Evolutionary conservation across 495 filamentous ascomycete genomes (phyloP).

Genomic region (Xylaria scruposa): DNA sequence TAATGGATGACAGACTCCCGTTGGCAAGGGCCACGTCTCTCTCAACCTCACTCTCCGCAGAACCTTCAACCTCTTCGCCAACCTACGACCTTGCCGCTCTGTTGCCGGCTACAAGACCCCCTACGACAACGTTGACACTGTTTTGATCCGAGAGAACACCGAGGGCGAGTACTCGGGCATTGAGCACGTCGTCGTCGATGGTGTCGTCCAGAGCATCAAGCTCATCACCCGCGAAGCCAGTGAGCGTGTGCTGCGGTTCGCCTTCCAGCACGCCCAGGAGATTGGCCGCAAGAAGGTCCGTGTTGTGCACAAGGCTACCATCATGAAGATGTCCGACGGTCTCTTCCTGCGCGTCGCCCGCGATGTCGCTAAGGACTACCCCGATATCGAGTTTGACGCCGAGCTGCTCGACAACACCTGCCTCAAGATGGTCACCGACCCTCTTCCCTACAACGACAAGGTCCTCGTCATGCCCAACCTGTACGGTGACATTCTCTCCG

Average conservation of each 20-base stretch:
- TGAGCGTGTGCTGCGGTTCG: slow-evolving; percentile 93
- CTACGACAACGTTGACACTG: slow-evolving; percentile 96
- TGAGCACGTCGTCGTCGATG: slow-evolving; percentile 97
- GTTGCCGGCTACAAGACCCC: slow-evolving; percentile 97
- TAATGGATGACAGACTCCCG: slow-evolving; percentile 72
- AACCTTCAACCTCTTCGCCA: slow-evolving; percentile 99
- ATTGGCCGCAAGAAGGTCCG: slow-evolving; percentile 95
- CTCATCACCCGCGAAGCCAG: slow-evolving; percentile 93
- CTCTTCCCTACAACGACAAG: slow-evolving; percentile 95
- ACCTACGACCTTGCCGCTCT: slow-evolving; percentile 95
- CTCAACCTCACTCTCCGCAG: slow-evolving; percentile 97
- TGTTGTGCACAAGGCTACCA: slow-evolving; percentile 98
- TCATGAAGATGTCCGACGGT: slow-evolving; percentile 99
- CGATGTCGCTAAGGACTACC: slow-evolving; percentile 90
- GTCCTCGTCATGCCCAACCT: slow-evolving; percentile 99
- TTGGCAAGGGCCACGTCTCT: slow-evolving; percentile 98
- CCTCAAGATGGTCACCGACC: slow-evolving; percentile 96
- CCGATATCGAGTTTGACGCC: slow-evolving; percentile 90
- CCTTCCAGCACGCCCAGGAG: slow-evolving; percentile 94
- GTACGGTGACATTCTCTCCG: slow-evolving; percentile 98
- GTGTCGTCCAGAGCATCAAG: slow-evolving; percentile 99
- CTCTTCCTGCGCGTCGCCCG: slow-evolving; percentile 89
- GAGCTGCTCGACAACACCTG: slow-evolving; percentile 99
- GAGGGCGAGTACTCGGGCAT: slow-evolving; percentile 99
- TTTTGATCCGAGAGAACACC: slow-evolving; percentile 99